Base-by-base conservation (phyloP, 2,329 filamentous ascomycete species). In the Hymenotorrendiella dingleyae region DNA sequence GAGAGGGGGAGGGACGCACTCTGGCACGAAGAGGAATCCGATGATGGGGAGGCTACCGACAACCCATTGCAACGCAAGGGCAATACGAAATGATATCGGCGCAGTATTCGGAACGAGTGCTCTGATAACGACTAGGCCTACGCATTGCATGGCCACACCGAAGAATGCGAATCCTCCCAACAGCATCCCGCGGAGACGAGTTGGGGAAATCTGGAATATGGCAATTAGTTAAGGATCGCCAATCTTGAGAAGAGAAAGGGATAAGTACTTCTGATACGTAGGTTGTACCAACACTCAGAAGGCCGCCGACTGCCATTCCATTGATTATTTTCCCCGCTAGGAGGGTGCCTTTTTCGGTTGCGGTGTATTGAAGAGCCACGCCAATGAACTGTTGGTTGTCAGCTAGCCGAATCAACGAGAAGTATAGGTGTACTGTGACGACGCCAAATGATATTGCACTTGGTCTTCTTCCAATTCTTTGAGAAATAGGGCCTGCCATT, bases 1-100 rank as follows among this genome's bases (percentile, higher is more conserved):
- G 20, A 62, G 42, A 59, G 63, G 21, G 61, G 21, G 12, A 6
- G 27, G 5, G 22, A 45, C 48, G 27, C 42, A 49, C 49, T 52
- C 49, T 6, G 49, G 46, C 21, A 43, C 41, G 11, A 47, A 37
- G 40, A 47, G 40, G 33, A 52, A 52, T 2, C 40, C 35, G 16
- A 46, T 32, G 4, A 47, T 35, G n/a, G 40, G 40, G 6, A 47
- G 34, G 2, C 44, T 42, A 10, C 44, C 43, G 2, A 52, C 49
- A 10, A 44, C 28, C 46, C 47, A 46, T 27, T 48, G 42, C 24
- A 47, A 21, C 6, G 24, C 44, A 10, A 47, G 41, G 6, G 43
- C 46, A 17, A 22, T 47, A 7, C 50, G 43, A 33, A 53, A 53
- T 5, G 46, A 37, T 8, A 27, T 40, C 16, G 43, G 41, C 9